phyloP scores from a whole-genome alignment of 129 eudicot genomes.

The Helianthus tuberosus region DNA sequence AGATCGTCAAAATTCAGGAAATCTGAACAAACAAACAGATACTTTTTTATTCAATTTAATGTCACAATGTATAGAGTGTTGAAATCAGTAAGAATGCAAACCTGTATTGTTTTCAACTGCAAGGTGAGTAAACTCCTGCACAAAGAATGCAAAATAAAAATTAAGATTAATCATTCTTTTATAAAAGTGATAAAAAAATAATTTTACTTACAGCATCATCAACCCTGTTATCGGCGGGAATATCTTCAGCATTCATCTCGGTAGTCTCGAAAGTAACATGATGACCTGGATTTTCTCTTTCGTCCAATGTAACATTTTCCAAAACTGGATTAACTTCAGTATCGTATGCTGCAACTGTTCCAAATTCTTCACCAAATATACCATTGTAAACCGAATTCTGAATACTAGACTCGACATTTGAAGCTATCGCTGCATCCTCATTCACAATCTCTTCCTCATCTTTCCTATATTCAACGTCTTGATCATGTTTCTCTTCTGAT shows the following conservation, averaged over 20 bases:
- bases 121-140: slow-evolving; percentile 60
- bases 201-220: slow-evolving; percentile 47
- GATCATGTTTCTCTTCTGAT: slow-evolving; percentile 31
- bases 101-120: slow-evolving; percentile 81
- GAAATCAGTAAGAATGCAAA: slow-evolving; percentile 32
- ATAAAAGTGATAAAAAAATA: neutral
- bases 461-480: slow-evolving; percentile 28
- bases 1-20: slow-evolving; percentile 81
- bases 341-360: slow-evolving; percentile 29
- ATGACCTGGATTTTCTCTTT: slow-evolving; percentile 33
- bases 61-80: neutral
- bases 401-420: slow-evolving; percentile 32
- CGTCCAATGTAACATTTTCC: slow-evolving; percentile 32
- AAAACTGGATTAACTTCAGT: slow-evolving; percentile 27
- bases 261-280: slow-evolving; percentile 33
- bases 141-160: slow-evolving; percentile 18
- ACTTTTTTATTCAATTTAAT: neutral
- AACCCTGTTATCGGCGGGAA: slow-evolving; percentile 21
- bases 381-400: slow-evolving; percentile 36
- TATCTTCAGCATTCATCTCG: slow-evolving; percentile 36
- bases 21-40: slow-evolving; percentile 41
- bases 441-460: slow-evolving; percentile 27
- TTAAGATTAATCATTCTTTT: neutral
- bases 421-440: slow-evolving; percentile 29
- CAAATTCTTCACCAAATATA: slow-evolving; percentile 35